Evolutionary conservation across 106 monocot genomes (phyloP).

Genomic region (Phalaenopsis equestris): DNA sequence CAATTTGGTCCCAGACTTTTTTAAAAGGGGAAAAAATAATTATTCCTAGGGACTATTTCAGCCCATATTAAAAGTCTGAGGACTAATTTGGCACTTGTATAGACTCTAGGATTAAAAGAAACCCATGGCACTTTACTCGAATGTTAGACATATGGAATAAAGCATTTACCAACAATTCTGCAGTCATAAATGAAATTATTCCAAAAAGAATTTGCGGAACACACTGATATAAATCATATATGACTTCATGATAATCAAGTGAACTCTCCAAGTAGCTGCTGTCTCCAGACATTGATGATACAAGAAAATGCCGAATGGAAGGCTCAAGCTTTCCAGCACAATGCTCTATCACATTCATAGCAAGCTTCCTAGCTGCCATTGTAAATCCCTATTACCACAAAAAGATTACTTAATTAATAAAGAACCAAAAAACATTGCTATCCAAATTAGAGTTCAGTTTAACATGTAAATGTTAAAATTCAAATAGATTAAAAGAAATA

Average conservation of each 20-base stretch:
- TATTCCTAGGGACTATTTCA: too few species aligned
- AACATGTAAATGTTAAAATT: not conserved
- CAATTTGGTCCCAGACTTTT: too few species aligned
- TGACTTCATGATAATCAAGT: conserved; percentile 85
- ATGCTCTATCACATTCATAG: conserved; percentile 73
- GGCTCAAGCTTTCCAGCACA: conserved; percentile 80
- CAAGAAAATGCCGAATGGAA: conserved; percentile 77
- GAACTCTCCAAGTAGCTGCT: conserved; percentile 27
- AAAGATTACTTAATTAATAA: not conserved
- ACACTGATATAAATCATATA: conserved; percentile 83
- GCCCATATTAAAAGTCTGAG: too few species aligned
- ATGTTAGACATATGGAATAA: not conserved
- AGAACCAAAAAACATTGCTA: conserved; percentile 4
- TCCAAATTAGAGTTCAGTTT: not conserved
- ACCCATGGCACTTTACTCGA: too few species aligned
- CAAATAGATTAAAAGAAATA: not conserved
- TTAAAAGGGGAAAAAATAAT: too few species aligned
- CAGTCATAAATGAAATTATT: conserved; percentile 78
- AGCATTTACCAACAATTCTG: conserved; percentile 76
- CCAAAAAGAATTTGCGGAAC: conserved; percentile 77
- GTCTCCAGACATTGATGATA: conserved; percentile 76
- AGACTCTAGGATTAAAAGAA: too few species aligned
- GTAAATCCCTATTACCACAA: conserved; percentile 50
- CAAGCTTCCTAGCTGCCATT: conserved; percentile 68
- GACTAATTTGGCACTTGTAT: too few species aligned